A percentile compares a stretch with the other conserved stretches of the same genome.
phyloP scores from a whole-genome alignment of 1,139 yeast species.

The Waltiozyma sp. region DNA sequence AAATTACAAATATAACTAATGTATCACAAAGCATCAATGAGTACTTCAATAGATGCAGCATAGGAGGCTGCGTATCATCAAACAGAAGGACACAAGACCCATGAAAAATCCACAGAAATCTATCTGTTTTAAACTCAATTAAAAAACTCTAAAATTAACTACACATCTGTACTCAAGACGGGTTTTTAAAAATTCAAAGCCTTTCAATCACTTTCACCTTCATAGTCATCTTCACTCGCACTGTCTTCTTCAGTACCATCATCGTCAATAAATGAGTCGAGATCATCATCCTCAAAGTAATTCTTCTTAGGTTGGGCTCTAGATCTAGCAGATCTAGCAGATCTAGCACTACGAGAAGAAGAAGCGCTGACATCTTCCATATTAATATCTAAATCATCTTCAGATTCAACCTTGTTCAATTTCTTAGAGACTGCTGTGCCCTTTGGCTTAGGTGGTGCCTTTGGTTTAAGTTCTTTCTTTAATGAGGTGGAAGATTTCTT shows the following conservation, averaged over 20 bases:
- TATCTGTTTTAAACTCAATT: too few relatives aligned
- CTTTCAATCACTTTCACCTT: slow-evolving; percentile 6
- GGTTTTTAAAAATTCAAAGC: too few relatives aligned
- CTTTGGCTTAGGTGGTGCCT: not conserved
- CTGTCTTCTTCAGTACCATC: slow-evolving; percentile 1
- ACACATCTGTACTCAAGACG: too few relatives aligned
- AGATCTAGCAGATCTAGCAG: slow-evolving; percentile 14
- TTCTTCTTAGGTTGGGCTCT: slow-evolving; percentile 18
- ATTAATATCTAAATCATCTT: slow-evolving; percentile 11
- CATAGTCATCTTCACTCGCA: slow-evolving; percentile 6
- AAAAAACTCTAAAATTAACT: too few relatives aligned
- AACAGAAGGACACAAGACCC: too few relatives aligned
- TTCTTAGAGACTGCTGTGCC: not conserved
- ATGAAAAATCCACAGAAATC: too few relatives aligned
- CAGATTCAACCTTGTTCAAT: slow-evolving; percentile 2
- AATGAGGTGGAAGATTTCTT: not conserved
- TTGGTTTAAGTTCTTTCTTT: not conserved
- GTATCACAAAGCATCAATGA: too few relatives aligned
- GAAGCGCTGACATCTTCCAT: slow-evolving; percentile 3
- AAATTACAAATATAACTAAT: too few relatives aligned
- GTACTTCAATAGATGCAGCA: too few relatives aligned
- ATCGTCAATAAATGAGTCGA: slow-evolving; percentile 3
- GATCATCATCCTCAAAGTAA: slow-evolving; percentile 17
- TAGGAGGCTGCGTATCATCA: too few relatives aligned
- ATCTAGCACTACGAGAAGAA: slow-evolving; percentile 1